Evolutionary conservation across 345 rosid species (phyloP).

Genomic region (Erucastrum elatum): DNA sequence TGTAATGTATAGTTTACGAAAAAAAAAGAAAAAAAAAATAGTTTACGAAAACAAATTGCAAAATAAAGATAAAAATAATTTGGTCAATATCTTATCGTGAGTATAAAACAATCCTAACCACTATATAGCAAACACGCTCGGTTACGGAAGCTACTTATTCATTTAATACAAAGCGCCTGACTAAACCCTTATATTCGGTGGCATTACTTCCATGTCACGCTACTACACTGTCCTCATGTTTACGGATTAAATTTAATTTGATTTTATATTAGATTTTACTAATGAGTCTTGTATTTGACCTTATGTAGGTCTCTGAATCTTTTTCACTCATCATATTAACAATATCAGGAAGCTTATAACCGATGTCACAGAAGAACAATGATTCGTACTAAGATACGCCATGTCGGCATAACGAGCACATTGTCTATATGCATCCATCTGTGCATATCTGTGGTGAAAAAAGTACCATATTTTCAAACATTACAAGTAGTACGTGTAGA

Average conservation of each 20-base stretch:
- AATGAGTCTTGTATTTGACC: background rate
- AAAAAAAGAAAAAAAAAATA: too few relatives aligned
- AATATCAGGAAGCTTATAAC: background rate
- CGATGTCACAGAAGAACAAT: background rate
- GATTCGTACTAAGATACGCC: background rate
- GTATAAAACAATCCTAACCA: background rate
- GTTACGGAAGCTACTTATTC: background rate
- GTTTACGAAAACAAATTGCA: too few relatives aligned
- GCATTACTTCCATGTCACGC: constrained; percentile 31
- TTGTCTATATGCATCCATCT: constrained; percentile 11
- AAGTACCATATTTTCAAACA: background rate
- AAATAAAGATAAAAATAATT: background rate
- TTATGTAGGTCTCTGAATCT: background rate
- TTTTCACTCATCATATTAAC: constrained; percentile 8
- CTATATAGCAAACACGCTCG: background rate
- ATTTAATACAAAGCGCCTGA: background rate
- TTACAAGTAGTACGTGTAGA: constrained; percentile 20
- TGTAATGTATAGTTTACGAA: background rate
- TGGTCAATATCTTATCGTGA: background rate
- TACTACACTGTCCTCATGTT: background rate
- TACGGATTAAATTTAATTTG: background rate
- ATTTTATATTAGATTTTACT: background rate
- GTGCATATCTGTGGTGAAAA: background rate
- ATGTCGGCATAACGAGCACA: constrained; percentile 19
- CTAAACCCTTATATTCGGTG: constrained; percentile 1